A percentile compares a stretch with the other conserved stretches of the same genome.
phyloP scores from a whole-genome alignment of 164 flowering plant genomes.

The Piper betle region DNA sequence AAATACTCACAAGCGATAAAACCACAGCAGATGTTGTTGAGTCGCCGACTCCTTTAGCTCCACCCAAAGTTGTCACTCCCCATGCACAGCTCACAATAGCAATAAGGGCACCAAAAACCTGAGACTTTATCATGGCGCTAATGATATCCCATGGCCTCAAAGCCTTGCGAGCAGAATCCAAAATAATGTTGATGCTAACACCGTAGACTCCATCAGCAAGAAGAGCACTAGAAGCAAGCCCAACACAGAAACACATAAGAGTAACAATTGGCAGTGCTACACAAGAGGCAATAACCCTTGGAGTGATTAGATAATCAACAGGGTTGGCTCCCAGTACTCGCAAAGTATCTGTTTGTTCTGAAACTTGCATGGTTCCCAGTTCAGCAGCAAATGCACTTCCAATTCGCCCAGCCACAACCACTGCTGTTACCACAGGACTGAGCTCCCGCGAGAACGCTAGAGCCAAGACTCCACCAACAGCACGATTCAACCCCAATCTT shows the following conservation, averaged over 20 bases:
- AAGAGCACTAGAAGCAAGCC: slow-evolving; percentile 84
- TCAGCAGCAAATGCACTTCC: slow-evolving; percentile 97
- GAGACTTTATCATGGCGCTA: slow-evolving; percentile 85
- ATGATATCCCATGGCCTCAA: slow-evolving; percentile 78
- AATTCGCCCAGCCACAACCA: slow-evolving; percentile 81
- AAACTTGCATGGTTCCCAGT: slow-evolving; percentile 94
- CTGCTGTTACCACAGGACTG: slow-evolving; percentile 82
- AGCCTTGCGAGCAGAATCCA: slow-evolving; percentile 78
- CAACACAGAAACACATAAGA: slow-evolving; percentile 64
- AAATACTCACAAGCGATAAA: slow-evolving; percentile 81
- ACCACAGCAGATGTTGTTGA: slow-evolving; percentile 93
- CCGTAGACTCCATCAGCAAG: slow-evolving; percentile 77
- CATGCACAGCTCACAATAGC: slow-evolving; percentile 84
- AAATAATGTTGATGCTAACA: slow-evolving; percentile 66
- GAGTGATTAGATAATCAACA: slow-evolving; percentile 80
- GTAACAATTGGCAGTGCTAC: slow-evolving; percentile 72
- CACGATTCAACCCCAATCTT: slow-evolving; percentile 60
- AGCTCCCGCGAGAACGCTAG: slow-evolving; percentile 82
- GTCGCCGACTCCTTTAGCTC: slow-evolving; percentile 95
- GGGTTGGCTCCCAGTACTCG: slow-evolving; percentile 80
- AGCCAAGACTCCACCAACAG: slow-evolving; percentile 82
- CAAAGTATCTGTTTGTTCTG: slow-evolving; percentile 87
- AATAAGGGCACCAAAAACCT: slow-evolving; percentile 75
- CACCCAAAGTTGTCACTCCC: slow-evolving; percentile 90
- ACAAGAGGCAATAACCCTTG: slow-evolving; percentile 75